Base-by-base conservation (phyloP, 1,284 basidiomycete genomes). In the Pseudozyma tsukubaensis region DNA sequence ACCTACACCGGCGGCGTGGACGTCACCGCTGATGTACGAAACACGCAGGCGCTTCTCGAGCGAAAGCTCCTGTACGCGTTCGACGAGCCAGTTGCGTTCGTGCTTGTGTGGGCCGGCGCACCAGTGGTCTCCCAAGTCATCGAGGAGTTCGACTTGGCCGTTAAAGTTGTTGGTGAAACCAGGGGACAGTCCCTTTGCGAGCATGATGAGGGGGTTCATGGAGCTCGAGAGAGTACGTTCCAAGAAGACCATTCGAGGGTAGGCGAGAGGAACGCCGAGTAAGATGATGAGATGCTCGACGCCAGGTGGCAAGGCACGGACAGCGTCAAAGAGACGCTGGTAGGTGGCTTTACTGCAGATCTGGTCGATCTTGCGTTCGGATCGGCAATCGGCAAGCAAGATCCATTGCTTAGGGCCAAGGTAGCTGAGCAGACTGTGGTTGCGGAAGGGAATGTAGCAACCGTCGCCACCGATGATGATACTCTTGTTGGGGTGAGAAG, bases 11-110 rank as follows among this genome's bases (percentile, higher is more conserved):
- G 52, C 78, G 1, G 82, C 82, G 49, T 84, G 83, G 4, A 84
- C 83, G 52, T 84, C 83, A 14, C 83, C 83, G 32, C 74, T 78
- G 43, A 84, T 73, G 60, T 79, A 84, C 13, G 72, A 67, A 19
- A 80, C 68, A n/a, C 83, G 75, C 13, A 84, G 42, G 13, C 67
- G 72, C 35, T 74, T 77, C 47, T 78, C 74, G n/a, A 80, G 51
- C 9, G 74, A 70, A 5, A 84, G 34, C 54, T 80, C 72, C 54
- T 84, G 82, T 4, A 77, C 70, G 1, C 91, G 88, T 67, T 91
- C 88, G 37, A 99, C 89, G 16, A 98, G 88, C 90, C 90, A 91
- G 84, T 98, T 98, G 54, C 96, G 90, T 85, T 98, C 96, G 85
- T 88, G 88, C 90, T 97, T 87, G 77, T 87, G 87, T 4, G 76